Evolutionary conservation across 2,329 filamentous ascomycete species (phyloP).

Genomic region (Aureobasidium sp.): DNA sequence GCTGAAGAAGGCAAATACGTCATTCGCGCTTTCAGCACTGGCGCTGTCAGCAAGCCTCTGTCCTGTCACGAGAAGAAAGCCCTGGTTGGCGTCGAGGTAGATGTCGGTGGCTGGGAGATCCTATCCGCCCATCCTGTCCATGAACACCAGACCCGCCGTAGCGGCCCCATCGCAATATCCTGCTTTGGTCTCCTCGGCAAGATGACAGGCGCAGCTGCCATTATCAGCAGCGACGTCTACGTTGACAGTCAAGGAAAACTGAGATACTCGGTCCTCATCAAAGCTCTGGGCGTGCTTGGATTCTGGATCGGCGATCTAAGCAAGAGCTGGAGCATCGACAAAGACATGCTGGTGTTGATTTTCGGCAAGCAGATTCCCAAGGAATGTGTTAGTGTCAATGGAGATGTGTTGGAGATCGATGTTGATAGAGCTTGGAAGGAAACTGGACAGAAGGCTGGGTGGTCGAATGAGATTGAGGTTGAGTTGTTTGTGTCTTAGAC

Average conservation of each 20-base stretch:
- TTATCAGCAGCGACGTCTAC: slow-evolving; percentile 54
- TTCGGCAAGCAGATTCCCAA: slow-evolving; percentile 60
- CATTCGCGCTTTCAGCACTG: slow-evolving; percentile 59
- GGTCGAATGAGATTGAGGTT: slow-evolving; percentile 71
- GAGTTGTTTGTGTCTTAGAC: slow-evolving; percentile 43
- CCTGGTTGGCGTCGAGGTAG: slow-evolving; percentile 55
- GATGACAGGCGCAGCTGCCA: slow-evolving; percentile 79
- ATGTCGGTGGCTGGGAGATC: slow-evolving; percentile 66
- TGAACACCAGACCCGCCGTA: slow-evolving; percentile 40
- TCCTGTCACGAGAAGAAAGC: slow-evolving; percentile 31
- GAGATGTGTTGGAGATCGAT: slow-evolving; percentile 66
- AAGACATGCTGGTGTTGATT: slow-evolving; percentile 66
- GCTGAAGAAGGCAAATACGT: slow-evolving; percentile 57
- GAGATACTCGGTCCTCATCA: slow-evolving; percentile 59
- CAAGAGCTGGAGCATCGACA: slow-evolving; percentile 38
- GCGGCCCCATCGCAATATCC: slow-evolving; percentile 34
- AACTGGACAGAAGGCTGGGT: slow-evolving; percentile 59
- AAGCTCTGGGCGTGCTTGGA: slow-evolving; percentile 70
- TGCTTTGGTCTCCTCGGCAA: slow-evolving; percentile 74
- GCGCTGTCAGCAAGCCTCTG: slow-evolving; percentile 49
- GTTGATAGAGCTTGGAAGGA: slow-evolving; percentile 67
- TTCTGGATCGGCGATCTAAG: slow-evolving; percentile 4
- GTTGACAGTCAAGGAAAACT: slow-evolving; percentile 53
- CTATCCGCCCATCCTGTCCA: slow-evolving; percentile 63
- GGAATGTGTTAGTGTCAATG: slow-evolving; percentile 25